A percentile compares a stretch with the other conserved stretches of the same genome.
phyloP scores from a whole-genome alignment of 2,329 filamentous ascomycete genomes.

The Fusarium sp. region DNA sequence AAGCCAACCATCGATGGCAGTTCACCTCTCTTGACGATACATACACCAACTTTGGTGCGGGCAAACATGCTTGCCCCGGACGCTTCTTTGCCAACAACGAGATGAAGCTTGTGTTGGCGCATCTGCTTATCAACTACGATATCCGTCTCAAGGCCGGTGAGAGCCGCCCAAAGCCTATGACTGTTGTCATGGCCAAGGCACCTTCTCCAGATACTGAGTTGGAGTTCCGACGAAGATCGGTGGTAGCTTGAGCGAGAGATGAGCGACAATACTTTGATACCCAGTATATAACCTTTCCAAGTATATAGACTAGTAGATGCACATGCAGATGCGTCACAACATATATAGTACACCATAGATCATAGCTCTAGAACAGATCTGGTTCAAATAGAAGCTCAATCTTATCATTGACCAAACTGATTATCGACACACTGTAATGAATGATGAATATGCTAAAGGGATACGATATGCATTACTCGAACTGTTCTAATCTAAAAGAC shows the following conservation, averaged over 20 bases:
- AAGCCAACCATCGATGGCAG: slow-evolving; percentile 55
- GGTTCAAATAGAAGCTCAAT: not conserved
- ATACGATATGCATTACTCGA: slow-evolving; percentile 40
- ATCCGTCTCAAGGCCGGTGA: slow-evolving; percentile 54
- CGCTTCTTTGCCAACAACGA: slow-evolving; percentile 60
- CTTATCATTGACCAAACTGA: not conserved
- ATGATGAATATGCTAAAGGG: too few relatives aligned
- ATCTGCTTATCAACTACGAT: slow-evolving; percentile 58
- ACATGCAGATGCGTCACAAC: not conserved
- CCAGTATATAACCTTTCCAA: slow-evolving; percentile 27
- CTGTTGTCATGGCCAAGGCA: slow-evolving; percentile 55
- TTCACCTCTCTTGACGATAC: slow-evolving; percentile 57
- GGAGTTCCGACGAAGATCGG: slow-evolving; percentile 53
- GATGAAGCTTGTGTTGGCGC: slow-evolving; percentile 58
- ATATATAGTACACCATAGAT: not conserved
- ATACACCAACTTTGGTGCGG: slow-evolving; percentile 60
- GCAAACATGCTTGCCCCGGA: slow-evolving; percentile 61
- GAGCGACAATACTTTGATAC: slow-evolving; percentile 12
- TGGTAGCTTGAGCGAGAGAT: slow-evolving; percentile 27
- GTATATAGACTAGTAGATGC: slow-evolving; percentile 26
- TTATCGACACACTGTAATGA: too few relatives aligned
- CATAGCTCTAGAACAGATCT: not conserved
- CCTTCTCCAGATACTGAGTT: slow-evolving; percentile 55
- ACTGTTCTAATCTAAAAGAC: slow-evolving; percentile 39
- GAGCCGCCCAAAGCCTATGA: slow-evolving; percentile 53